Conservation (phyloP, 495 filamentous ascomycete genomes). For the Penicillium goetzii region DNA sequence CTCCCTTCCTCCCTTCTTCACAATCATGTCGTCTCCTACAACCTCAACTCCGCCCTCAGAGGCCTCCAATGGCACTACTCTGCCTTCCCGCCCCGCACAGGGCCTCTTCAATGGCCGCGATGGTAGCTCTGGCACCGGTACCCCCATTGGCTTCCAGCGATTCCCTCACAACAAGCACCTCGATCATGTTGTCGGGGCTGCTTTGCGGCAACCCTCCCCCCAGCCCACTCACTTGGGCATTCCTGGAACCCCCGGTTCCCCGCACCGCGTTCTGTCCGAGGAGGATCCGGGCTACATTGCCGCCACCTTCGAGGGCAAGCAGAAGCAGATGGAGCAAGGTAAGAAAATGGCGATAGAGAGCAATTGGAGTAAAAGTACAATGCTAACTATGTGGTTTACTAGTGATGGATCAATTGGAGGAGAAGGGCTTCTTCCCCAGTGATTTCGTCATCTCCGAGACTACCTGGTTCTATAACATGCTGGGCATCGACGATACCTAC, state of each 20-base stretch:
- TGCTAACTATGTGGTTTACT: neutral
- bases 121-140: conserved; percentile 46
- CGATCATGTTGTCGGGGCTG: conserved; percentile 61
- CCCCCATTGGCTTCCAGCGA: conserved; percentile 53
- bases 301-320: conserved; percentile 92
- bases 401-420: conserved; percentile 76
- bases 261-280: conserved; percentile 74
- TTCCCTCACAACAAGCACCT: conserved; percentile 64
- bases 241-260: conserved; percentile 51
- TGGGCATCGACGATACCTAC: conserved; percentile 98
- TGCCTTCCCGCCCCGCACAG: conserved; percentile 41
- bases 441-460: conserved; percentile 84
- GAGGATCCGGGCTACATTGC: conserved; percentile 95
- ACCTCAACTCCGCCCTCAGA: conserved; percentile 40
- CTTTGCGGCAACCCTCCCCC: conserved; percentile 76
- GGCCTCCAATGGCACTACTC: conserved; percentile 34
- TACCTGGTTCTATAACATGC: conserved; percentile 94
- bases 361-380: neutral
- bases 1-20: neutral
- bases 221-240: conserved; percentile 88
- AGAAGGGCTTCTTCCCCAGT: conserved; percentile 82
- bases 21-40: conserved; percentile 44
- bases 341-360: conserved; percentile 29
- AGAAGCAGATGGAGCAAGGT: conserved; percentile 91
- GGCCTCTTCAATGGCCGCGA: conserved; percentile 44